Conservation (phyloP, 352 stramenopile species). For the Aphanomyces invadans region DNA sequence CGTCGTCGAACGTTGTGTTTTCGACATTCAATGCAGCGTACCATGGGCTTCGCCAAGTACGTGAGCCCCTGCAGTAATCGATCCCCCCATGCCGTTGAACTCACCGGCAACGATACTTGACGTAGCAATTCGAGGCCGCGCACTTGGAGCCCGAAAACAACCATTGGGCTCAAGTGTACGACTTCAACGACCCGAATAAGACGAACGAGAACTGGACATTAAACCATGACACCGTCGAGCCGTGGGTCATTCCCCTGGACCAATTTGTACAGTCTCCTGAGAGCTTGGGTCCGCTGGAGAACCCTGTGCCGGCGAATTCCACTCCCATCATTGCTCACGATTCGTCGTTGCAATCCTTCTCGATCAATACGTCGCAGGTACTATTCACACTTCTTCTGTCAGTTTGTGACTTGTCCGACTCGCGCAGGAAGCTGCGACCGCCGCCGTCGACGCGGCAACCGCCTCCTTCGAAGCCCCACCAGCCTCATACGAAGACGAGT, state of each 20-base stretch:
- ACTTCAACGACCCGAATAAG: conserved; percentile 89
- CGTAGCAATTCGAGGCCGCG: conserved; percentile 60
- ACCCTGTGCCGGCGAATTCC: conserved; percentile 45
- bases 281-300: conserved; percentile 38
- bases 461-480: background rate
- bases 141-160: conserved; percentile 79
- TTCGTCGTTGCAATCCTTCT: conserved; percentile 47
- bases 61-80: background rate
- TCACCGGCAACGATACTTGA: no score
- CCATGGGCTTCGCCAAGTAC: conserved; percentile 48
- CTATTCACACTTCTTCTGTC: background rate
- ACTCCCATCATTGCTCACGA: conserved; percentile 24
- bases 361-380: conserved; percentile 55
- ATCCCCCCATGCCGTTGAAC: no score
- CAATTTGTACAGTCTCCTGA: conserved; percentile 31
- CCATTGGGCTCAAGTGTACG: conserved; percentile 86
- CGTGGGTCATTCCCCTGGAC: conserved; percentile 52
- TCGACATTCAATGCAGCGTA: conserved; percentile 86
- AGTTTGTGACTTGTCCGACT: background rate
- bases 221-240: conserved; percentile 40
- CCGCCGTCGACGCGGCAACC: background rate
- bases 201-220: conserved; percentile 60
- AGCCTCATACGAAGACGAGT: background rate
- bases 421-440: conserved; percentile 1
- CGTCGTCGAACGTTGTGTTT: conserved; percentile 74